Evolutionary conservation across 2,329 filamentous ascomycete genomes (phyloP), one percentile per base, ranked within the genome.

Genomic region (Bimuria novae-zelandiae): DNA sequence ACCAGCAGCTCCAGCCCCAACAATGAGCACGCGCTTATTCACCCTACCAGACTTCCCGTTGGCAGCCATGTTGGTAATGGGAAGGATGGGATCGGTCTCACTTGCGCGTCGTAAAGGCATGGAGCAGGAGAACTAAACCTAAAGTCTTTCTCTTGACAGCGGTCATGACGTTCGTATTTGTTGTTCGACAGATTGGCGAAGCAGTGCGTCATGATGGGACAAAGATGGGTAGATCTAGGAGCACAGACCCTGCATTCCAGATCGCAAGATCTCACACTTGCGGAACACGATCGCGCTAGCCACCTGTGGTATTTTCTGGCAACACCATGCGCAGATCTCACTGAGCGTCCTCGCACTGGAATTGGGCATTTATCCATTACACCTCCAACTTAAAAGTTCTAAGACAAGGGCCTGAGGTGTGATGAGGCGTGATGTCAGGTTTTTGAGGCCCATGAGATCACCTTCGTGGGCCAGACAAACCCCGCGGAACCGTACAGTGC

Each of bases 1-100:
- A 75, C 74, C 73, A 50, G 73, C 73, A 51, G 74, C 74, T 42
- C 74, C 74, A 43, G 74, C 72, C 29, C 74, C 74, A 14, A 76
- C 72, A 44, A 76, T 63, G 7, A 76, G 54, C 46, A 75, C 72
- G 43, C 61, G 67, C 62, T 75, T 75, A 65, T 61, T 71, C 36
- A 44, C 51, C 29, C 56, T 43, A 22, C 60, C 64, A 32, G 49
- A 57, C 48, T 65, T 64, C 23, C 59, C 58, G 27, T 65, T 65
- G 19, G 61, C 52, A 44, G 59, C 61, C 71, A 73, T 74, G 12
- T 68, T 71, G 32, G 59, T 63, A 7, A 62, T 69, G 22, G 67
- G 67, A 23, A 73, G 50, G 42, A 71, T 63, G 4, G 69, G 68
- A 19, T 70, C 63, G 21, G 62, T 64, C 32, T 69, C 65, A 54